Conservation (phyloP, 1,139 yeast species). For the Taphrina pruni region DNA sequence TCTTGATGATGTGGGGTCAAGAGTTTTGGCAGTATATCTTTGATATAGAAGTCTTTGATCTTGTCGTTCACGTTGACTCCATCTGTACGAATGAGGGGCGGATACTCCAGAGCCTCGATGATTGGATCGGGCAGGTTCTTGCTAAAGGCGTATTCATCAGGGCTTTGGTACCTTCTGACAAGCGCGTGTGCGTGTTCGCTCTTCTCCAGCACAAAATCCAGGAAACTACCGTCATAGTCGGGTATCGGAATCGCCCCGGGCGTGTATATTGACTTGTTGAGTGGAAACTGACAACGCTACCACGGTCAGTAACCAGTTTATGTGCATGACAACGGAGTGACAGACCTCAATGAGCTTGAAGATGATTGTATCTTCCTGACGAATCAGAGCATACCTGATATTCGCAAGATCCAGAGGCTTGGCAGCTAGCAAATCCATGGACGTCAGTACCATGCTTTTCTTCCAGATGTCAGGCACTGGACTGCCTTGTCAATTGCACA, state of each 20-base stretch:
- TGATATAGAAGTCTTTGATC: conserved; percentile 70
- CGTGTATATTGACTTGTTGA: conserved; percentile 76
- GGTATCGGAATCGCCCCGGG: conserved; percentile 65
- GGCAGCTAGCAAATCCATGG: conserved; percentile 83
- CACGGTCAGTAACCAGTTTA: not conserved
- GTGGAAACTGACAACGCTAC: conserved; percentile 77
- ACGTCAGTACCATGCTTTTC: conserved; percentile 40
- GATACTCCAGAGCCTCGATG: conserved; percentile 79
- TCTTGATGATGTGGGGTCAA: conserved; percentile 61
- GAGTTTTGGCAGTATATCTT: conserved; percentile 68
- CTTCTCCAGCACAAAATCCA: conserved; percentile 83
- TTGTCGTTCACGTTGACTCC: conserved; percentile 77
- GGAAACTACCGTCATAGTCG: conserved; percentile 75
- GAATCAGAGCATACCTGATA: conserved; percentile 80
- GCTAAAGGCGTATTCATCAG: conserved; percentile 93
- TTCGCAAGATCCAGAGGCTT: conserved; percentile 69
- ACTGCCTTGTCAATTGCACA: too few species aligned
- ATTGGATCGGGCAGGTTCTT: conserved; percentile 67
- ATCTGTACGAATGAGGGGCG: conserved; percentile 72
- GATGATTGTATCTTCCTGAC: conserved; percentile 96
- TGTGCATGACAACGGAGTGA: not conserved
- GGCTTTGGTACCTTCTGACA: conserved; percentile 88
- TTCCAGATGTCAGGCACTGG: too few species aligned
- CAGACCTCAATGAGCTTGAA: conserved; percentile 76
- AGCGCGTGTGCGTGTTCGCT: conserved; percentile 78